These are phyloP conservation scores for Phytophthora niederhauseri DNA, from an alignment of 352 stramenopile species.

Conservation along the genomic window DNA sequence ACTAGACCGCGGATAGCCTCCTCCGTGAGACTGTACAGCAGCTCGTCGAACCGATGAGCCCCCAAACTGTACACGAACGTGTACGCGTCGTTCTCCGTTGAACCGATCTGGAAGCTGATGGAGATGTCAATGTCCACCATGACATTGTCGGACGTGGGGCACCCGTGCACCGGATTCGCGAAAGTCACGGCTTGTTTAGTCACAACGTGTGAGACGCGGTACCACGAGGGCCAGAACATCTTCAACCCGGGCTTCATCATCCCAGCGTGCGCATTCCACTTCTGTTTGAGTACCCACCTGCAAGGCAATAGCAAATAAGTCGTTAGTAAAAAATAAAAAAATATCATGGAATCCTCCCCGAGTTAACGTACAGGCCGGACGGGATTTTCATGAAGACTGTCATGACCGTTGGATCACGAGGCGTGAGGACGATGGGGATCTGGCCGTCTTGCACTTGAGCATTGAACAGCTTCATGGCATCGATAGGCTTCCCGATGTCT, in stretches of 20 bases:
- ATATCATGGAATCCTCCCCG: neutral
- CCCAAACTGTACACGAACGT: constrained; percentile 84
- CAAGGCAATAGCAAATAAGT: neutral
- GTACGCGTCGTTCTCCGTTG: constrained; percentile 62
- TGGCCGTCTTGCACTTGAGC: constrained; percentile 31
- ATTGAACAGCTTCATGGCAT: constrained; percentile 46
- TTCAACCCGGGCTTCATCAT: constrained; percentile 75
- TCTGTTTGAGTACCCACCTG: constrained; percentile 29
- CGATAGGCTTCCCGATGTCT: constrained; percentile 37
- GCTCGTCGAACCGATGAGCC: constrained; percentile 74
- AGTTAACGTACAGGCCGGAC: constrained; percentile 26
- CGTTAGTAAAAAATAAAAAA: neutral
- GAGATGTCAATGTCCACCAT: constrained; percentile 87
- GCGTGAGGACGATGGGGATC: constrained; percentile 39
- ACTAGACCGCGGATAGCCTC: constrained; percentile 74
- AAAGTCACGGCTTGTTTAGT: constrained; percentile 83
- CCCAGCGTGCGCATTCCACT: constrained; percentile 73
- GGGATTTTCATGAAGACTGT: constrained; percentile 40
- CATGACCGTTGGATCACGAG: constrained; percentile 31
- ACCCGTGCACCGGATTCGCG: constrained; percentile 63
- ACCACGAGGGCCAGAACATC: constrained; percentile 64
- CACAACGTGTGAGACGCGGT: constrained; percentile 83
- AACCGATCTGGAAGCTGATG: constrained; percentile 83
- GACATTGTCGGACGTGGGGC: constrained; percentile 79
- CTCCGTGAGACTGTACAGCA: constrained; percentile 70